Evolutionary conservation across 345 rosid species (phyloP).

Genomic region (Anacardium occidentale): DNA sequence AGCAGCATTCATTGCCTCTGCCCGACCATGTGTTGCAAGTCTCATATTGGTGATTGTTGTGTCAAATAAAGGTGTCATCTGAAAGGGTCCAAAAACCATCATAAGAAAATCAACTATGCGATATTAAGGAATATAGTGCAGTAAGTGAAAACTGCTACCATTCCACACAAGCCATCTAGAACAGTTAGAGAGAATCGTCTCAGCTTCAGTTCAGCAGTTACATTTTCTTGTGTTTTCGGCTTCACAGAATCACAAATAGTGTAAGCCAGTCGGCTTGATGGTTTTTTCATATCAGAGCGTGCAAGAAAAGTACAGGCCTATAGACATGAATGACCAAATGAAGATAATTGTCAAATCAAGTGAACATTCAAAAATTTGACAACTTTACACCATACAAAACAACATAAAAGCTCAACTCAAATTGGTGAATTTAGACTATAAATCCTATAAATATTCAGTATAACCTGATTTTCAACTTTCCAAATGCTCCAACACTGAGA

Average conservation of each 20-base stretch:
- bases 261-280: slow-evolving; percentile 74
- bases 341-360: slow-evolving; percentile 4
- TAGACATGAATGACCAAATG: slow-evolving; percentile 27
- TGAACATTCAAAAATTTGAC: not conserved
- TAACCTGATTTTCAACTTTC: slow-evolving; percentile 99
- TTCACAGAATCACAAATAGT: slow-evolving; percentile 81
- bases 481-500: slow-evolving; percentile 95
- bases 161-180: slow-evolving; percentile 89
- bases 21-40: slow-evolving; percentile 90
- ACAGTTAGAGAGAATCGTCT: slow-evolving; percentile 81
- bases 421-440: slow-evolving; percentile 10
- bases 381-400: slow-evolving; percentile 10
- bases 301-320: slow-evolving; percentile 99
- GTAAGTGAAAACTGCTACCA: slow-evolving; percentile 48
- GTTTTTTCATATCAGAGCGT: slow-evolving; percentile 77
- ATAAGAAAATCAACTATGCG: slow-evolving; percentile 3
- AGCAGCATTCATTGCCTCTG: slow-evolving; percentile 96
- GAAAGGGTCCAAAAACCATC: slow-evolving; percentile 29
- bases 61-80: slow-evolving; percentile 96
- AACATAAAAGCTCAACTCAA: not conserved
- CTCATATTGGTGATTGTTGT: slow-evolving; percentile 83
- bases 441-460: slow-evolving; percentile 15
- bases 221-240: slow-evolving; percentile 82
- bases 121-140: slow-evolving; percentile 4
- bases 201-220: slow-evolving; percentile 81